Conservation (phyloP, 805 yeast species). For the Debaryomyces maramus region DNA sequence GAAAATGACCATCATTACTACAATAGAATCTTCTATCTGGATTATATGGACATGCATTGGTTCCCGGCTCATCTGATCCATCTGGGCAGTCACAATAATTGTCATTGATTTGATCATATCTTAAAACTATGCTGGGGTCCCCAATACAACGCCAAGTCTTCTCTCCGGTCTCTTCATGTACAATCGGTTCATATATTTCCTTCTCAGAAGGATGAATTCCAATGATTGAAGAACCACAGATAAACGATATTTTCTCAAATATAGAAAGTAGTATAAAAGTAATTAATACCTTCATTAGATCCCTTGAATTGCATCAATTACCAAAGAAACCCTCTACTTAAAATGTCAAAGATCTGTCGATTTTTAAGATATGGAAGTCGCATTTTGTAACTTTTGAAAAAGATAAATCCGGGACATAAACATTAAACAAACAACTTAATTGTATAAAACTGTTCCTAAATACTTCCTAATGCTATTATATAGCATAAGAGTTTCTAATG, state of each 20-base stretch:
- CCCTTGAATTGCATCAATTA: no score
- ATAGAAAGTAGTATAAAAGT: background rate
- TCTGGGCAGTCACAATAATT: conserved; percentile 96
- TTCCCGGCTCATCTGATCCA: conserved; percentile 97
- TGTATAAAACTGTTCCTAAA: no score
- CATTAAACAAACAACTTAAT: background rate
- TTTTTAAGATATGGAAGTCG: background rate
- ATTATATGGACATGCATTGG: conserved; percentile 65
- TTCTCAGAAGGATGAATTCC: conserved; percentile 44
- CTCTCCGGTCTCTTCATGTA: conserved; percentile 37
- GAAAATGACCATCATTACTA: conserved; percentile 67
- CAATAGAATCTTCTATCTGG: conserved; percentile 61
- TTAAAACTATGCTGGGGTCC: conserved; percentile 63
- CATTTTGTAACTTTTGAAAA: background rate
- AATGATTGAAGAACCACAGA: conserved; percentile 6
- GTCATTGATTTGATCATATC: conserved; percentile 72
- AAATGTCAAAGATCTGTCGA: no score
- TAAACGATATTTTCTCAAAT: background rate
- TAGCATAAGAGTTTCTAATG: conserved; percentile 2
- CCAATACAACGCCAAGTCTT: conserved; percentile 64
- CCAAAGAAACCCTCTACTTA: no score
- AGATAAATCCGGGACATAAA: background rate
- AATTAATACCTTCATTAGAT: background rate
- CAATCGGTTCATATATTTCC: conserved; percentile 51
- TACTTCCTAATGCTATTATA: background rate